A percentile compares a stretch with the other conserved stretches of the same genome.
phyloP scores from a whole-genome alignment of 305 asterid genomes.

The Solanum chacoense region DNA sequence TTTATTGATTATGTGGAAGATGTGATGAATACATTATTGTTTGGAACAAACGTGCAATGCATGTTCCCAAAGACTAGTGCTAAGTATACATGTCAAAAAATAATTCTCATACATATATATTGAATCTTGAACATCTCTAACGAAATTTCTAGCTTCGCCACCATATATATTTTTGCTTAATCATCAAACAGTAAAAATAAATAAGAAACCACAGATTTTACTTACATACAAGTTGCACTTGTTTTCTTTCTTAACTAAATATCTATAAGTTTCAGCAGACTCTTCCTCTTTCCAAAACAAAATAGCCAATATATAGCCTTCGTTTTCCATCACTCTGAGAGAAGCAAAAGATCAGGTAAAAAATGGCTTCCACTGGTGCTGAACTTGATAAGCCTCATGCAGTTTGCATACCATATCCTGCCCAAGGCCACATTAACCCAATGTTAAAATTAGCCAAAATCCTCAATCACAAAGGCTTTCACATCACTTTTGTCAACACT shows the following conservation, averaged over 20 bases:
- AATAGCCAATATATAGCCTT: background rate
- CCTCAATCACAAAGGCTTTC: conserved; percentile 15
- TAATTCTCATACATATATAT: background rate
- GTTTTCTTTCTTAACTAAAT: too few species aligned
- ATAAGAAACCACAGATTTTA: too few species aligned
- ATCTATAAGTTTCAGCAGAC: background rate
- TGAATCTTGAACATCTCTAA: background rate
- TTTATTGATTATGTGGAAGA: too few species aligned
- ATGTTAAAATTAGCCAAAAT: conserved; percentile 16
- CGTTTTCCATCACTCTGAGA: background rate
- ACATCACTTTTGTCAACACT: conserved; percentile 13
- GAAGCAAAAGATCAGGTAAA: background rate
- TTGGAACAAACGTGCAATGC: too few species aligned
- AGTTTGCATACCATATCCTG: conserved; percentile 16
- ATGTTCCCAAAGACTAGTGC: background rate
- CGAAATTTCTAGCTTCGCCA: background rate
- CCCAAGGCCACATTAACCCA: conserved; percentile 18
- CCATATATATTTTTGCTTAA: background rate
- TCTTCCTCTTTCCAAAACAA: background rate
- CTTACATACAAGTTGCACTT: too few species aligned
- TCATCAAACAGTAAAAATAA: background rate
- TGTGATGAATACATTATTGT: too few species aligned
- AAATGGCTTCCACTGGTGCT: background rate
- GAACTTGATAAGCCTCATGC: conserved; percentile 11
- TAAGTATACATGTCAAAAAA: too few species aligned